Evolutionary conservation across 768 basidiomycete genomes (phyloP), one percentile per base, ranked within the genome.

Genomic region (Xerocomellus intermedius): DNA sequence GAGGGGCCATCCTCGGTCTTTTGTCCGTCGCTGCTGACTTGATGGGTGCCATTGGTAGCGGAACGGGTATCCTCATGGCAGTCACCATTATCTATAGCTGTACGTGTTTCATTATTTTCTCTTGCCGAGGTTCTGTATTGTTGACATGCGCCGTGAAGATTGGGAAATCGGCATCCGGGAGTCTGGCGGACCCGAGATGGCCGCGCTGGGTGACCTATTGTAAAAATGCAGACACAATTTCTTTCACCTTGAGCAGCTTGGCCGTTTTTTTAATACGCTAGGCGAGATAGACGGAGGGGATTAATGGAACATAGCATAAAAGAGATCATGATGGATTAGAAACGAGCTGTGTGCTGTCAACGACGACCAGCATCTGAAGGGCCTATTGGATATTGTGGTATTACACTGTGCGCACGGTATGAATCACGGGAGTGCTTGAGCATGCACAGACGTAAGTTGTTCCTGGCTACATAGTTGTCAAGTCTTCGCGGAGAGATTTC

Each of bases 21-120:
- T 77, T 98, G 30, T 91, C 89, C 9, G 95, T 99, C 50, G 80
- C 85, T 12, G 95, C 97, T 4, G 96, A 99, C 68, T 74, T 99
- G 57, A 88, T 95, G 80, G 97, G 97, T 50, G 97, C 96, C 3
- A 89, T 98, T 55, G 95, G 95, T 12, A 93, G 90, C 64, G 94
- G 94, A 44, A 95, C 92, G 6, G 92, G 93, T 80, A 97, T 97
- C 67, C 78, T 98, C 60, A 95, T 98, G 93, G 94, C 94, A 32
- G 94, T 96, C 48, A 97, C 96, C 22, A 98, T 94, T 68, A 97
- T 98, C 73, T 97, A 97, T 73, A 89, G 91, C 73, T 93, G 61
- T 58, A 39, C 48, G 56, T 50, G 28, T 48, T 43, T 54, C 32
- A 3, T 26, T 54, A 52, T 6, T 12, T 16, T 5, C 37, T n/a